A percentile compares a stretch with the other conserved stretches of the same genome.
Conservation (phyloP, 2,329 filamentous ascomycete genomes). For the Alternaria arbusti region DNA sequence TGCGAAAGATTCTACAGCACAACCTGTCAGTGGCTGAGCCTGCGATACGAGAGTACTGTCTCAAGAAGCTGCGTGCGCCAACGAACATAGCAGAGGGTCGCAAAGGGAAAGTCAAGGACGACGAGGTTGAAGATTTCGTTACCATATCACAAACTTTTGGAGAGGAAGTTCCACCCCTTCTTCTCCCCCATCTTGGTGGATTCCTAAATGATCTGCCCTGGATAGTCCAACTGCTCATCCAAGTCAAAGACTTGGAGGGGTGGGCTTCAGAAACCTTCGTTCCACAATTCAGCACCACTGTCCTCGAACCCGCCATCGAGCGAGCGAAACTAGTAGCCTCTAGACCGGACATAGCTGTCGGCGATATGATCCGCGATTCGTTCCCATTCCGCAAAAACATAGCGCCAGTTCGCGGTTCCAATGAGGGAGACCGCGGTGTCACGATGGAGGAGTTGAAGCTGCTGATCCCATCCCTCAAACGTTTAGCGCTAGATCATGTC, state of each 20-base stretch:
- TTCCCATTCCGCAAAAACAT: not conserved
- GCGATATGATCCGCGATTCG: not conserved
- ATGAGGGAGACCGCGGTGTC: not conserved
- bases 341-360: not conserved
- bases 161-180: not conserved
- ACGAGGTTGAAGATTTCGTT: not conserved
- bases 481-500: accelerated
- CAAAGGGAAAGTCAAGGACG: not conserved
- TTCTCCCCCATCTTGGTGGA: not conserved
- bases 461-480: not conserved
- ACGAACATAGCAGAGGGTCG: not conserved
- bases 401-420: not conserved
- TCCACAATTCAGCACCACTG: not conserved
- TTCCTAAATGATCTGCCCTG: not conserved
- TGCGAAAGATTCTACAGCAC: not conserved
- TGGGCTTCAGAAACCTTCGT: not conserved
- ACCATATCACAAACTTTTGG: not conserved
- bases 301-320: not conserved
- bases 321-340: not conserved
- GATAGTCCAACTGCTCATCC: not conserved
- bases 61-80: not conserved
- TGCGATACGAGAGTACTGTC: not conserved
- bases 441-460: not conserved
- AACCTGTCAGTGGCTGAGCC: not conserved
- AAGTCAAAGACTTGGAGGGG: not conserved